A percentile compares a stretch with the other conserved stretches of the same genome.
Evolutionary conservation across 164 flowering plant genomes (phyloP).

Genomic region (Euptelea pleiosperma): DNA sequence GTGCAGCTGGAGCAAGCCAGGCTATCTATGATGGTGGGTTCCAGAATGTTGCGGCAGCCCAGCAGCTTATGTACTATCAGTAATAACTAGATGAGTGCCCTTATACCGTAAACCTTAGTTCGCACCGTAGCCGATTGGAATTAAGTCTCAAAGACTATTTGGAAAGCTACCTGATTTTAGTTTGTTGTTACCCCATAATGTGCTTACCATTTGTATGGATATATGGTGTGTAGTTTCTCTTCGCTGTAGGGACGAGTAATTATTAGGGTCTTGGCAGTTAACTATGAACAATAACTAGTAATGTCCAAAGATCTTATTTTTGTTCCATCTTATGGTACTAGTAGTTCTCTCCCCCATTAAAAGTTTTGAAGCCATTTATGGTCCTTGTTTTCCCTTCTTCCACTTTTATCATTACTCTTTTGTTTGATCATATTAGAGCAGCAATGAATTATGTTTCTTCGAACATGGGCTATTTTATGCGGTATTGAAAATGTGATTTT

Average conservation of each 20-base stretch:
- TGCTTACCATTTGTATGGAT: conserved; percentile 5
- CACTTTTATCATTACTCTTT: too few relatives aligned
- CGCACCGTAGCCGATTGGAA: too few relatives aligned
- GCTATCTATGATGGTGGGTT: conserved; percentile 76
- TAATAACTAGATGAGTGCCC: conserved; percentile 15
- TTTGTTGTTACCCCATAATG: not conserved
- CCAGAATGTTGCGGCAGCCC: conserved; percentile 51
- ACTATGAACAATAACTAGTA: not conserved
- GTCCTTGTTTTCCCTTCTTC: too few relatives aligned
- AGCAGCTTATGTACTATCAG: conserved; percentile 86
- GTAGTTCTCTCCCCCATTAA: too few relatives aligned
- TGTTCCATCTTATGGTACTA: not conserved
- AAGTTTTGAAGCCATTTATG: too few relatives aligned
- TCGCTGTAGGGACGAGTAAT: not conserved
- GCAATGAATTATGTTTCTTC: too few relatives aligned
- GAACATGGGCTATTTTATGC: too few relatives aligned
- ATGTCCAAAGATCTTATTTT: not conserved
- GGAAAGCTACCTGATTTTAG: not conserved
- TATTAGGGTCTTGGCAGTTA: not conserved
- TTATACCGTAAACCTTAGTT: too few relatives aligned
- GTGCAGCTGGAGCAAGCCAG: conserved; percentile 58
- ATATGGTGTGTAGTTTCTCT: not conserved
- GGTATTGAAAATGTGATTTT: too few relatives aligned
- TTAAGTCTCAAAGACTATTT: not conserved
- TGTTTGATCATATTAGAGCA: too few relatives aligned